Evolutionary conservation across 2,329 filamentous ascomycete genomes (phyloP).

Genomic region (Dothistroma pini): DNA sequence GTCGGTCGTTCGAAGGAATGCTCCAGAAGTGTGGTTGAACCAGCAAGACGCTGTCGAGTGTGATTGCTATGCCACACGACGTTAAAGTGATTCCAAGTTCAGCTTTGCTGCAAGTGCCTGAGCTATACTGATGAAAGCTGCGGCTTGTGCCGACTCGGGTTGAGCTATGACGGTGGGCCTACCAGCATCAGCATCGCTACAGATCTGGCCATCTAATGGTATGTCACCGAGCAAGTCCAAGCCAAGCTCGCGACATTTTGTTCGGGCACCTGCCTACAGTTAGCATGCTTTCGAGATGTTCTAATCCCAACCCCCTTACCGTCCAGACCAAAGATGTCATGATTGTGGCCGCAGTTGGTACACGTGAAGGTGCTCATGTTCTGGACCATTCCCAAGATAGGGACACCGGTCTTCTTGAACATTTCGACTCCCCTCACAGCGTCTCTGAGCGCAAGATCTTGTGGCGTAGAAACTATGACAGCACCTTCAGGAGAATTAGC

Average conservation of each 20-base stretch:
- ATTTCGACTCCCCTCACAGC: constrained; percentile 89
- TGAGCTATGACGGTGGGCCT: constrained; percentile 88
- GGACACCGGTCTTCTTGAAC: constrained; percentile 80
- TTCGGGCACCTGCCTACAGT: constrained; percentile 55
- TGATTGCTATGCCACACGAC: neutral
- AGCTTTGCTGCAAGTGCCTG: constrained; percentile 15
- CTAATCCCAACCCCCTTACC: constrained; percentile 20
- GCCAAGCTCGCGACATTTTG: constrained; percentile 66
- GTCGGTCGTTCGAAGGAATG: no score
- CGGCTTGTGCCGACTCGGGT: constrained; percentile 67
- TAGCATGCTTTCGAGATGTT: neutral
- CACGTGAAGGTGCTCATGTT: constrained; percentile 88
- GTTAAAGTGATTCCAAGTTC: neutral
- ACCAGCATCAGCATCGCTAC: constrained; percentile 79
- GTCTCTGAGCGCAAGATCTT: constrained; percentile 88
- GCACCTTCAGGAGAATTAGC: constrained; percentile 50
- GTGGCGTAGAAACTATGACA: constrained; percentile 87
- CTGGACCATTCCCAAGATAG: constrained; percentile 81
- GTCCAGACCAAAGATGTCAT: constrained; percentile 38
- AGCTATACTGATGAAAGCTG: constrained; percentile 58
- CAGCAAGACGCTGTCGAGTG: neutral
- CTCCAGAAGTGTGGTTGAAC: no score
- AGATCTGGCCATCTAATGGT: constrained; percentile 80
- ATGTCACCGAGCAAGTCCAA: constrained; percentile 85
- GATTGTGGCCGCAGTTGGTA: constrained; percentile 50